Evolutionary conservation across 2,329 filamentous ascomycete genomes (phyloP).

Genomic region (Alternaria dauci): DNA sequence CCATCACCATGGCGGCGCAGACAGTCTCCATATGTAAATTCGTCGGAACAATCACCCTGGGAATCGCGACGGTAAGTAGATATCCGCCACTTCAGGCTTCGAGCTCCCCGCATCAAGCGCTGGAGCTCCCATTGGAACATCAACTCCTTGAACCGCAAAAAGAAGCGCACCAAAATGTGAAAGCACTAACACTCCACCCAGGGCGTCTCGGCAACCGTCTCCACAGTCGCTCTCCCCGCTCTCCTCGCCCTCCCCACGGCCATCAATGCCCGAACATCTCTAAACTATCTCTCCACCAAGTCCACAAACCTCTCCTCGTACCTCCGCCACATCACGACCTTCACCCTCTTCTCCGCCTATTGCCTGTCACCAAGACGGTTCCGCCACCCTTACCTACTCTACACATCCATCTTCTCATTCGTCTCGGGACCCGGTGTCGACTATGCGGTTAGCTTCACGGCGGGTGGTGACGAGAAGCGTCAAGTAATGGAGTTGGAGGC

Average conservation of each 20-base stretch:
- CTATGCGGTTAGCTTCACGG: slow-evolving; percentile 39
- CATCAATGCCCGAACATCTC: slow-evolving; percentile 68
- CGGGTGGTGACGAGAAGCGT: slow-evolving; percentile 36
- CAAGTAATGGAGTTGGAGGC: slow-evolving; percentile 40
- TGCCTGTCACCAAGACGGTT: slow-evolving; percentile 75
- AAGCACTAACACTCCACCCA: slow-evolving; percentile 51
- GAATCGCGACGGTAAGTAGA: slow-evolving; percentile 80
- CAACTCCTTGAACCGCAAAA: neutral
- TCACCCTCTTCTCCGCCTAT: slow-evolving; percentile 80
- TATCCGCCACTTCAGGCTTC: slow-evolving; percentile 23
- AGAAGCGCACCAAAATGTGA: neutral
- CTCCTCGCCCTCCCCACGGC: slow-evolving; percentile 84
- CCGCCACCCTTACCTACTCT: slow-evolving; percentile 89
- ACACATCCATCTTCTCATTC: slow-evolving; percentile 75
- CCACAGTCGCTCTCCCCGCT: slow-evolving; percentile 78
- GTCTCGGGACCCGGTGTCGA: slow-evolving; percentile 53
- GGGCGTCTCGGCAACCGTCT: slow-evolving; percentile 89
- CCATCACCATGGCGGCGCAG: slow-evolving; percentile 65
- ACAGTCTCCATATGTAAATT: slow-evolving; percentile 86
- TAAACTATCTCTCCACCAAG: slow-evolving; percentile 67
- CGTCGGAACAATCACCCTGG: slow-evolving; percentile 87
- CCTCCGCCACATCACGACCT: slow-evolving; percentile 71
- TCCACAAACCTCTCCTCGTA: slow-evolving; percentile 65
- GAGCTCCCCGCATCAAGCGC: slow-evolving; percentile 12
- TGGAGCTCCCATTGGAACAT: slow-evolving; percentile 3